Evolutionary conservation across 345 rosid genomes (phyloP).

Genomic region (Populus deltoides): DNA sequence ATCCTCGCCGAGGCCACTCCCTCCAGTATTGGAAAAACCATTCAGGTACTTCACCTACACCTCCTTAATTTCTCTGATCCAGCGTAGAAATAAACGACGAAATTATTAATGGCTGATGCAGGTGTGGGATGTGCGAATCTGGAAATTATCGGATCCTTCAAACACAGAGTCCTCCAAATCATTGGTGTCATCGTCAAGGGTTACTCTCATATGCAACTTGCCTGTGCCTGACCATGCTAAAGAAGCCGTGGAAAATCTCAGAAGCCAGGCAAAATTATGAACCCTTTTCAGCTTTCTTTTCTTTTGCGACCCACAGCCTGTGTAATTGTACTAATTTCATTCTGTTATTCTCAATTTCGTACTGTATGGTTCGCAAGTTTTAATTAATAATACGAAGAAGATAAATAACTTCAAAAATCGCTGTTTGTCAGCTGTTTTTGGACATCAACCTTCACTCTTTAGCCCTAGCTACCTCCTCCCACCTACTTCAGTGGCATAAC

Average conservation of each 20-base stretch:
- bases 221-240: slow-evolving; percentile 62
- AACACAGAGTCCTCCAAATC: slow-evolving; percentile 34
- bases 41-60: slow-evolving; percentile 45
- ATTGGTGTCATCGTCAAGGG: slow-evolving; percentile 60
- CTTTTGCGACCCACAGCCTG: no score
- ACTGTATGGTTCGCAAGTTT: no score
- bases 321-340: no score
- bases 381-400: no score
- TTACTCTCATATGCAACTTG: slow-evolving; percentile 67
- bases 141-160: slow-evolving; percentile 45
- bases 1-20: slow-evolving; percentile 71
- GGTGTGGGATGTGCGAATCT: slow-evolving; percentile 86
- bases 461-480: no score
- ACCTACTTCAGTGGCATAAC: no score
- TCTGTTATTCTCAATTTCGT: no score
- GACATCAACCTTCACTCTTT: no score
- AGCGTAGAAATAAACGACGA: no score
- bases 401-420: no score
- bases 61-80: no score
- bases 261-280: slow-evolving; percentile 56
- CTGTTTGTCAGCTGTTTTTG: no score
- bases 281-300: background rate
- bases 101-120: slow-evolving; percentile 9
- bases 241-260: slow-evolving; percentile 45
- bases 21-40: slow-evolving; percentile 57